Evolutionary conservation across 1,284 basidiomycete genomes (phyloP), one percentile per base, ranked within the genome.

Genomic region (Apiotrichum gracile): DNA sequence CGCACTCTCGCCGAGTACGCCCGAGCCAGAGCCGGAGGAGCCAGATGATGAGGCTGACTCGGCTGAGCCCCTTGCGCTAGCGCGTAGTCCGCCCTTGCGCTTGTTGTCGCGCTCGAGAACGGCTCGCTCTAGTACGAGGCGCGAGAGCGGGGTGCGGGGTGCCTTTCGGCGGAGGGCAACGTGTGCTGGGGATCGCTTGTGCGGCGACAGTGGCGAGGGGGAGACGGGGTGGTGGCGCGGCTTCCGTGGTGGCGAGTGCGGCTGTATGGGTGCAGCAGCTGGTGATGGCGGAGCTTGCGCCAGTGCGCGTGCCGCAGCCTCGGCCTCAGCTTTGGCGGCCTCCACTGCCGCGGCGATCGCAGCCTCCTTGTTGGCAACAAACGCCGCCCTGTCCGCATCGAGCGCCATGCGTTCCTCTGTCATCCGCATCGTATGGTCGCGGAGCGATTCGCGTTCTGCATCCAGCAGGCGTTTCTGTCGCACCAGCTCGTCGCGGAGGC

Each of bases 391-490:
- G 56, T 89, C 87, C 57, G 79, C 80, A 84, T 88, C 40, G 22
- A 51, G 16, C 3, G 41, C 41, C 13, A 57, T 25, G 3, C 82
- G 82, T 56, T 90, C 87, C 60, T 81, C 81, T 0, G 81, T 81
- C 16, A 91, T 71, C 55, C 78, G 79, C 19, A 85, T 74, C 14
- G 83, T 78, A 13, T 83, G 83, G 53, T 85, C 82, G 0, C 82
- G 82, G 60, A 88, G 83, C 57, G 82, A 81, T 48, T 76, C 76
- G 13, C 85, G 79, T 63, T 91, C 86, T 12, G 79, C 76, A 47
- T 88, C 84, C 8, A 91, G 80, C 17, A 63, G 52, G 25, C 64
- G 63, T 38, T 62, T 64, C 54, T 75, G 66, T 14, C 64, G 57
- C 46, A 62, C 59, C 33, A 70, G 48, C 24, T 64, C 63, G 27